These are phyloP conservation scores for Phytophthora sp. DNA, from an alignment of 352 stramenopile genomes.

Conservation along the genomic window DNA sequence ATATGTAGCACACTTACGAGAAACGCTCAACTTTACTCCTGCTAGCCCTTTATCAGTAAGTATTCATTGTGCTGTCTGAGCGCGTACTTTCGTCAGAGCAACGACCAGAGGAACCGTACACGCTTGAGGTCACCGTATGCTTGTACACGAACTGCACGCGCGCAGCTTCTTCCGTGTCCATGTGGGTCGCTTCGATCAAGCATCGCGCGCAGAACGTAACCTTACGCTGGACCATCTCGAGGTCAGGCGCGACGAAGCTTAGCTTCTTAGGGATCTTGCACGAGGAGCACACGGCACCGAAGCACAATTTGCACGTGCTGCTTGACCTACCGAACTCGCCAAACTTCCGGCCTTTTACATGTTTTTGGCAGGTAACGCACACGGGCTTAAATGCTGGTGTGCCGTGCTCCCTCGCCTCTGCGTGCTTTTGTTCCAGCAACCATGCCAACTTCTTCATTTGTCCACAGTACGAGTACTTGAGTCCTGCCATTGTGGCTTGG, in stretches of 20 bases:
- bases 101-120: constrained; percentile 5
- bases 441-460: constrained; percentile 44
- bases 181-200: constrained; percentile 18
- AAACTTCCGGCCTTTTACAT: background rate
- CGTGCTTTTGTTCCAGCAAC: constrained; percentile 23
- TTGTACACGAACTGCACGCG: constrained; percentile 24
- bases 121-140: background rate
- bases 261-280: constrained; percentile 32
- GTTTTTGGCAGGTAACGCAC: constrained; percentile 24
- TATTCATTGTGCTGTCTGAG: constrained; percentile 17
- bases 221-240: constrained; percentile 16
- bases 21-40: too few species aligned
- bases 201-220: constrained; percentile 38
- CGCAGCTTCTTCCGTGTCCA: constrained; percentile 23
- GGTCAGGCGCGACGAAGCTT: constrained; percentile 28
- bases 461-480: constrained; percentile 38
- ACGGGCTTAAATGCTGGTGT: background rate
- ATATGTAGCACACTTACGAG: constrained; percentile 6
- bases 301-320: constrained; percentile 29
- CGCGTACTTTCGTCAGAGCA: constrained; percentile 20
- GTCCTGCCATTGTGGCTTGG: constrained; percentile 16
- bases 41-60: background rate
- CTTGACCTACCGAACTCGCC: background rate
- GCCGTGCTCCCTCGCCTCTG: background rate
- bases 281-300: constrained; percentile 5